Percentiles rank a stretch among this genome's conserved stretches.
Conservation (phyloP, 2,329 filamentous ascomycete genomes). For the Shiraia sp. region DNA sequence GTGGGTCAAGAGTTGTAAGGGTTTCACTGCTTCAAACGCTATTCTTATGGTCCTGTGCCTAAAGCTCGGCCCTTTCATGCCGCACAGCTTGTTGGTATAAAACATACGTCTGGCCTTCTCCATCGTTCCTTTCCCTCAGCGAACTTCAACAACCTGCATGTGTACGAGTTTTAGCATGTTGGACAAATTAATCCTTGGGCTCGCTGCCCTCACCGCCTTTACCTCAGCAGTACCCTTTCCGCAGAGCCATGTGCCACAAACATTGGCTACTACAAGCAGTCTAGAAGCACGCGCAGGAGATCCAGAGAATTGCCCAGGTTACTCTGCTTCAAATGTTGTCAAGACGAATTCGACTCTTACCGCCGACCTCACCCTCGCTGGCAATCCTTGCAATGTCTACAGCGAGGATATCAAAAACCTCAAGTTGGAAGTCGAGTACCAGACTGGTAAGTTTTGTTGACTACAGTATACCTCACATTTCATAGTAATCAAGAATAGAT, state of each 20-base stretch:
- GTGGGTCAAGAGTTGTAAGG: too few relatives aligned
- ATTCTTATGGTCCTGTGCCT: too few relatives aligned
- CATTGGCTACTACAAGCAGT: slow-evolving; percentile 4
- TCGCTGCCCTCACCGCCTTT: slow-evolving; percentile 19
- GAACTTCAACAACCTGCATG: too few relatives aligned
- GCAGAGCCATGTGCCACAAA: background rate
- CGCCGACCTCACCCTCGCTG: slow-evolving; percentile 71
- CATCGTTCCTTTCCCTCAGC: too few relatives aligned
- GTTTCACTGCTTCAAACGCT: too few relatives aligned
- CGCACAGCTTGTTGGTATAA: too few relatives aligned
- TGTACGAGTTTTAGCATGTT: slow-evolving; percentile 29
- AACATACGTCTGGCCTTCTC: too few relatives aligned
- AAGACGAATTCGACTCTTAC: slow-evolving; percentile 61
- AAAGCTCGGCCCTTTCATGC: too few relatives aligned
- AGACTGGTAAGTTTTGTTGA: slow-evolving; percentile 61
- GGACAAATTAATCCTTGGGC: slow-evolving; percentile 16
- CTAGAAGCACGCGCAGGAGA: slow-evolving; percentile 9
- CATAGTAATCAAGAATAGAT: slow-evolving; percentile 48
- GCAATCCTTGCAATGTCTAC: slow-evolving; percentile 64
- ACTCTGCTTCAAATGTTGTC: slow-evolving; percentile 64
- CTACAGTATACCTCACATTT: too few relatives aligned
- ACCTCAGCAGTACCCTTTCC: slow-evolving; percentile 20
- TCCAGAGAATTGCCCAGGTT: slow-evolving; percentile 67
- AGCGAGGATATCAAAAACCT: slow-evolving; percentile 61
- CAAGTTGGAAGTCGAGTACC: slow-evolving; percentile 63